Conservation (phyloP, 768 basidiomycete genomes). For the Bullera alba region DNA sequence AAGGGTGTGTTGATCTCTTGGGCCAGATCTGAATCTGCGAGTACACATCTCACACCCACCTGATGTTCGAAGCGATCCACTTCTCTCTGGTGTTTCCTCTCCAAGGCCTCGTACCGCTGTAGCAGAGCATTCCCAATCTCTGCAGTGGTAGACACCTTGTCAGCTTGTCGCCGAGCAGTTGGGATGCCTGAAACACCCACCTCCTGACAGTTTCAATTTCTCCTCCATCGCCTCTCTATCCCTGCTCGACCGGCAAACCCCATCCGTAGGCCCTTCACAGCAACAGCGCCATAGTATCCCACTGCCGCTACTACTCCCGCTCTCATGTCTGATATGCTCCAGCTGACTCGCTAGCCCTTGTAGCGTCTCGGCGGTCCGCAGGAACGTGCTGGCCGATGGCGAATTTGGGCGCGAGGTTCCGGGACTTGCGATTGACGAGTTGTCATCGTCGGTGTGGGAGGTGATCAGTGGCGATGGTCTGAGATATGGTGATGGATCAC, state of each 20-base stretch:
- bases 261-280: conserved; percentile 59
- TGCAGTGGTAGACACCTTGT: conserved; percentile 31
- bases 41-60: too few species aligned
- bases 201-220: conserved; percentile 74
- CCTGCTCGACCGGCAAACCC: conserved; percentile 57
- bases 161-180: neutral
- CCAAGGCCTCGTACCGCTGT: conserved; percentile 67
- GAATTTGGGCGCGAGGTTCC: conserved; percentile 7
- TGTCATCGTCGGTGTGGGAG: too few species aligned
- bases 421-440: too few species aligned
- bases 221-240: conserved; percentile 67
- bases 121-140: conserved; percentile 87
- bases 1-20: too few species aligned
- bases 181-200: conserved; percentile 51
- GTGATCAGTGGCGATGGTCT: too few species aligned
- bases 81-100: conserved; percentile 27
- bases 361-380: conserved; percentile 35
- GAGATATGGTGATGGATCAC: too few species aligned
- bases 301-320: neutral
- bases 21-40: too few species aligned
- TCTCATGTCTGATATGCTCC: conserved; percentile 14
- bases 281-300: conserved; percentile 33
- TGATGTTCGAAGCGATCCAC: conserved; percentile 30
- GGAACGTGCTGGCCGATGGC: conserved; percentile 24
- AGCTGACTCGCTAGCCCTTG: conserved; percentile 35